Conservation (phyloP, 2,329 filamentous ascomycete species). For the Colletotrichum spinosum region DNA sequence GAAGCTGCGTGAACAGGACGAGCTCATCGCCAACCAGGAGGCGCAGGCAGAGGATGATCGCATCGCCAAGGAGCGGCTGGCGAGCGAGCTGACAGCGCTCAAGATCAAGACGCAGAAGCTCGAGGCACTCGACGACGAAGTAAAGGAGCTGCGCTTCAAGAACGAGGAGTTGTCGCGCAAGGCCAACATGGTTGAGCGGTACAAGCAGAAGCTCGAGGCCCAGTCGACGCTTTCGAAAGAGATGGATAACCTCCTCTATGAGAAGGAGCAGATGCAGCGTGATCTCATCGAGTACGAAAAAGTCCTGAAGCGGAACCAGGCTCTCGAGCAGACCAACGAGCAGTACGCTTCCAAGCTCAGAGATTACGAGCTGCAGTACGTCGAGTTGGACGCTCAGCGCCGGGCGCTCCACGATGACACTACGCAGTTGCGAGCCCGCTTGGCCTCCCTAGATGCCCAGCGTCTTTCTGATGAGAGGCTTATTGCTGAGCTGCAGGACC, state of each 20-base stretch:
- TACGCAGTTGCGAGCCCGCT: constrained; percentile 52
- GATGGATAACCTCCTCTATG: constrained; percentile 65
- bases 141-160: constrained; percentile 68
- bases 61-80: constrained; percentile 57
- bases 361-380: constrained; percentile 51
- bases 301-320: constrained; percentile 50
- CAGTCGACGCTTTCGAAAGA: constrained; percentile 67
- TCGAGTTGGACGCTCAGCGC: constrained; percentile 54
- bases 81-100: constrained; percentile 61
- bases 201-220: constrained; percentile 71
- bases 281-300: constrained; percentile 52
- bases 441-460: constrained; percentile 55
- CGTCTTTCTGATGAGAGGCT: constrained; percentile 63
- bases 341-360: constrained; percentile 45
- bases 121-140: constrained; percentile 67
- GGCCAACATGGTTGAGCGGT: constrained; percentile 72
- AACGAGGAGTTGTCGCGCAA: constrained; percentile 70
- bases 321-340: constrained; percentile 49
- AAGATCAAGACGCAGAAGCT: constrained; percentile 59
- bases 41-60: constrained; percentile 68
- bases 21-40: constrained; percentile 78
- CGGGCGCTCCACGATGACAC: constrained; percentile 60
- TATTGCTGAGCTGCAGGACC: constrained; percentile 71
- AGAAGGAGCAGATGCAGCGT: constrained; percentile 64
- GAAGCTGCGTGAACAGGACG: constrained; percentile 74